Conservation (phyloP, 495 filamentous ascomycete species). For the Aspergillus sparsus region DNA sequence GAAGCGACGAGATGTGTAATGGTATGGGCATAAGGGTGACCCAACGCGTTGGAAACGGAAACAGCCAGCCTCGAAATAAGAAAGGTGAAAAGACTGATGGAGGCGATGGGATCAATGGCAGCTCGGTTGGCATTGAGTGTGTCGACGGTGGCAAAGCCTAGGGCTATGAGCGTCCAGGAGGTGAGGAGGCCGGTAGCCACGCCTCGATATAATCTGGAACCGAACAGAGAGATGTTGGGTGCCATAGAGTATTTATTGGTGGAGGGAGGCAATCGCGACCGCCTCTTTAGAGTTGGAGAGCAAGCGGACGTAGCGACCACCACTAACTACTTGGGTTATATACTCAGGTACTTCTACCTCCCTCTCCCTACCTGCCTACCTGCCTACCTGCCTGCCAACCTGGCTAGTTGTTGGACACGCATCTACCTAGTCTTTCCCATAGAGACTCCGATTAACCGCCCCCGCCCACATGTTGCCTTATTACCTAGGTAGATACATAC, state of each 20-base stretch:
- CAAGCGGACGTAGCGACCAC: too few relatives aligned
- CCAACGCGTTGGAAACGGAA: neutral
- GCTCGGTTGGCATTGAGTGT: constrained; percentile 19
- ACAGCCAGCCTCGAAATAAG: constrained; percentile 20
- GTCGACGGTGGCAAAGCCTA: constrained; percentile 25
- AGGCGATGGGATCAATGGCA: constrained; percentile 17
- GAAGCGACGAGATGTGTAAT: constrained; percentile 18
- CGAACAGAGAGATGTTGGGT: neutral
- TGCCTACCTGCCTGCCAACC: too few relatives aligned
- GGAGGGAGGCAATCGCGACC: too few relatives aligned
- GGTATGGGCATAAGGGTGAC: constrained; percentile 1
- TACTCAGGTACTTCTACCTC: too few relatives aligned
- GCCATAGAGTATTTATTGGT: neutral
- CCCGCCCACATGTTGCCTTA: too few relatives aligned
- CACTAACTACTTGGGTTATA: too few relatives aligned
- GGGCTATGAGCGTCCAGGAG: constrained; percentile 22
- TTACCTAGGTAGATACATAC: too few relatives aligned
- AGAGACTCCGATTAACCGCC: too few relatives aligned
- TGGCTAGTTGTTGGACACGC: too few relatives aligned
- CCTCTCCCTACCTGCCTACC: too few relatives aligned
- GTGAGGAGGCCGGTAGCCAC: constrained; percentile 5
- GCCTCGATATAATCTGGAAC: neutral
- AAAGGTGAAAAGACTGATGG: constrained; percentile 29
- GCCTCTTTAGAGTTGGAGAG: too few relatives aligned
- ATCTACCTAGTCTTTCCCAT: too few relatives aligned